Evolutionary conservation across 2,329 filamentous ascomycete species (phyloP).

Genomic region (Hypoxylon sp.): DNA sequence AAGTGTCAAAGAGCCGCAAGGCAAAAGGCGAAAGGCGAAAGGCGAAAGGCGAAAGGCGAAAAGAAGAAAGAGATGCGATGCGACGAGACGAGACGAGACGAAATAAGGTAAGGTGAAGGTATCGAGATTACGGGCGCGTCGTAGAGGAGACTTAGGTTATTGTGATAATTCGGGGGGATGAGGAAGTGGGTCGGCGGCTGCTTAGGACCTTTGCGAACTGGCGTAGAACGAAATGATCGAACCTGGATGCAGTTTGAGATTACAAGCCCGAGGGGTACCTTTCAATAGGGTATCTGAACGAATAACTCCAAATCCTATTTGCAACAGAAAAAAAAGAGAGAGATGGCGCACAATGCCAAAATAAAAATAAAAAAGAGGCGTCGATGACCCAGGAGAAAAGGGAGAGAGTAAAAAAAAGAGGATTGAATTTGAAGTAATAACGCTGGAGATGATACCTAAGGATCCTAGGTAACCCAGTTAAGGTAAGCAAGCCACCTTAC

Average conservation of each 20-base stretch:
- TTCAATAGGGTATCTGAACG: slow-evolving; percentile 30
- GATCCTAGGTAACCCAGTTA: slow-evolving; percentile 8
- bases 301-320: slow-evolving; percentile 34
- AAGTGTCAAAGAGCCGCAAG: slow-evolving; percentile 12
- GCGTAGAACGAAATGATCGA: slow-evolving; percentile 22
- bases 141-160: slow-evolving; percentile 30
- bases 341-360: slow-evolving; percentile 29
- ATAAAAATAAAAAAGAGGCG: slow-evolving; percentile 10
- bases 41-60: too few species aligned
- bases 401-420: slow-evolving; percentile 9
- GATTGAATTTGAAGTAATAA: slow-evolving; percentile 12
- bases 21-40: too few species aligned
- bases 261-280: slow-evolving; percentile 23
- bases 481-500: background rate
- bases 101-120: too few species aligned
- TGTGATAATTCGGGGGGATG: slow-evolving; percentile 34
- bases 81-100: too few species aligned
- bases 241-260: slow-evolving; percentile 23
- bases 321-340: slow-evolving; percentile 8
- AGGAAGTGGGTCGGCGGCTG: slow-evolving; percentile 31
- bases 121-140: slow-evolving; percentile 28
- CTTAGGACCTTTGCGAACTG: slow-evolving; percentile 20
- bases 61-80: slow-evolving; percentile 21
- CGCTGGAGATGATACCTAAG: slow-evolving; percentile 11
- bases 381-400: background rate